Evolutionary conservation across 768 basidiomycete genomes (phyloP), one percentile per base, ranked within the genome.

Genomic region (Antrodiella citrinella): DNA sequence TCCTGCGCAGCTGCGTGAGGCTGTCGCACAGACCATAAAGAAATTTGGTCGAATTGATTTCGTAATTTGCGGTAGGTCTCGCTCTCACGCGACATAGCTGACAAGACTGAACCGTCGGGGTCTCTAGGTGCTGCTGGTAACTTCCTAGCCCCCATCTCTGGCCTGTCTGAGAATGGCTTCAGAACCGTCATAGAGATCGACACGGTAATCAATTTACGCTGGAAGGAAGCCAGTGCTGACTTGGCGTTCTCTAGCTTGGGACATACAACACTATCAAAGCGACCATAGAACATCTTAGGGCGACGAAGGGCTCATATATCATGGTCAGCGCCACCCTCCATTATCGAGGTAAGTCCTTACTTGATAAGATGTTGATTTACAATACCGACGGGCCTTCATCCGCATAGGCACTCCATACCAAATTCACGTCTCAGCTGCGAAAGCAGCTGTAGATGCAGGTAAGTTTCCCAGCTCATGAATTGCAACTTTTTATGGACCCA

Each of bases 241-340:
- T 3, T 30, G 51, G 48, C 26, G 49, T 30, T 25, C 12, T 42
- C 26, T 61, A 91, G 86, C 72, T 96, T 23, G 95, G 95, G 10
- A 93, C 91, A 4, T 97, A 81, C 70, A 86, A 96, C 68, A 97
- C 94, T 3, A 77, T 96, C 67, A 97, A 97, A 63, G 93, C 92
- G 0, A 96, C 93, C 2, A 67, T 96, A 18, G 72, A 75, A 1
- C 74, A 91, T 57, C 56, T 97, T 23, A 79, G 88, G 42, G 72
- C 74, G 21, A 68, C 84, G 3, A 77, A 78, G 53, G 95, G 94
- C 26, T 71, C 90, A 2, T 96, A 92, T 65, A 78, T 97, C 48
- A 87, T 91, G 58, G 88, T 96, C 59, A 90, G 86, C 56, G 86
- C 91, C 3, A 93, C 86, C 9, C 65, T 97, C 43, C 95, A 97